Conservation (phyloP, 2,329 filamentous ascomycete species). For the Fusarium sublunatum region DNA sequence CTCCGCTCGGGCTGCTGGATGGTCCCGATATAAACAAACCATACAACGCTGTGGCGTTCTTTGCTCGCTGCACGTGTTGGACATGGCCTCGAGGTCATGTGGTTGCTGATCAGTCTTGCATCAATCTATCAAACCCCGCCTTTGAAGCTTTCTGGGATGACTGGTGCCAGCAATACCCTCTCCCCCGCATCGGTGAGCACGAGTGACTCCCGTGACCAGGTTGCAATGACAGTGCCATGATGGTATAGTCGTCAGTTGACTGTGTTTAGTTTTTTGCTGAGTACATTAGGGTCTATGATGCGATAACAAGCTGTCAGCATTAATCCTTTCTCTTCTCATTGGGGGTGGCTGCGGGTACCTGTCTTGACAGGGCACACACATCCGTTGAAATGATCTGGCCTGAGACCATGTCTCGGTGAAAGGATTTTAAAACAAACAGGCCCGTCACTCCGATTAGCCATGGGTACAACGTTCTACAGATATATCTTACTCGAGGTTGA, state of each 20-base stretch:
- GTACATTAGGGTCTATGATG: slow-evolving; percentile 11
- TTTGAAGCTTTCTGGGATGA: slow-evolving; percentile 3
- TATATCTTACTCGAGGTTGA: background rate
- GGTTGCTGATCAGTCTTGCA: slow-evolving; percentile 33
- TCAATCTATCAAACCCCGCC: slow-evolving; percentile 28
- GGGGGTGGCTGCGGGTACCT: slow-evolving; percentile 32
- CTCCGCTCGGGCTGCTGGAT: slow-evolving; percentile 23
- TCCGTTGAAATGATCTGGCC: slow-evolving; percentile 16
- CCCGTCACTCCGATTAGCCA: slow-evolving; percentile 4
- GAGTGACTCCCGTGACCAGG: slow-evolving; percentile 31
- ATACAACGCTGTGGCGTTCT: slow-evolving; percentile 16
- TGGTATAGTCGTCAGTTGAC: slow-evolving; percentile 16
- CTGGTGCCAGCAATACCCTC: slow-evolving; percentile 28
- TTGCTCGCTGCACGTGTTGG: slow-evolving; percentile 22
- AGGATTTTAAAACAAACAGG: slow-evolving; percentile 5
- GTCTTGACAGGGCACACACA: slow-evolving; percentile 14
- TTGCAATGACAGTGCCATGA: slow-evolving; percentile 11
- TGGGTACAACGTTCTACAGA: slow-evolving; percentile 7
- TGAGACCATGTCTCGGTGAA: slow-evolving; percentile 6
- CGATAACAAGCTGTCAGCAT: background rate
- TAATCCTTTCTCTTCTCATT: background rate
- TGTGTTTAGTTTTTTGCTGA: background rate
- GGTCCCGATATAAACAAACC: slow-evolving; percentile 13
- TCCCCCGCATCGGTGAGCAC: slow-evolving; percentile 33
- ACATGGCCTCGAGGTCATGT: slow-evolving; percentile 41